phyloP scores from a whole-genome alignment of 2,329 filamentous ascomycete genomes.

The Xylaria sp. region DNA sequence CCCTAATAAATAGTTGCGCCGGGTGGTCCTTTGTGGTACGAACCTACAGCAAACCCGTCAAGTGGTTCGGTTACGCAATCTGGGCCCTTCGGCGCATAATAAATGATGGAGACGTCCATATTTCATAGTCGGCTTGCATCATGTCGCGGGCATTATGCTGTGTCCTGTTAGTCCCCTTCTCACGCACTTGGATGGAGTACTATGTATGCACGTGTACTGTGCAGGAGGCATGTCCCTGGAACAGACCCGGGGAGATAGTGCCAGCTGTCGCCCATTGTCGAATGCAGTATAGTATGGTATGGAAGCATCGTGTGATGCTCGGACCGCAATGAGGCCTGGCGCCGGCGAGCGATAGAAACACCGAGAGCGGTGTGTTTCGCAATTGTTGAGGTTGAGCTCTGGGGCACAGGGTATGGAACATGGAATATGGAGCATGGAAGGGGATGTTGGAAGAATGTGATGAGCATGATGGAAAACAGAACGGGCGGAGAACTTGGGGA shows the following conservation, averaged over 20 bases:
- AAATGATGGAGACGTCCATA: background rate
- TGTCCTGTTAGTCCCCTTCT: background rate
- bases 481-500: background rate
- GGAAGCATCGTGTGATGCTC: conserved; percentile 21
- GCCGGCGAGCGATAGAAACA: background rate
- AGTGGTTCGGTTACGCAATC: background rate
- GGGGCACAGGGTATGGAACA: background rate
- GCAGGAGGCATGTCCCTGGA: background rate
- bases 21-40: background rate
- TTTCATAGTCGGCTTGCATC: background rate
- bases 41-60: background rate
- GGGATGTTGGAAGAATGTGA: background rate
- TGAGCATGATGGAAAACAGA: background rate
- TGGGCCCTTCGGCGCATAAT: background rate
- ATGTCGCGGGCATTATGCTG: background rate
- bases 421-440: background rate
- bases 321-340: conserved; percentile 5
- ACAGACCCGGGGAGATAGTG: background rate
- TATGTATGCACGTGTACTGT: background rate
- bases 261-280: conserved; percentile 18
- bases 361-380: conserved; percentile 27
- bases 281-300: conserved; percentile 16
- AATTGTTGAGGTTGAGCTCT: conserved; percentile 20
- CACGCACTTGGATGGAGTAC: conserved; percentile 10
- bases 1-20: conserved; percentile 17